Evolutionary conservation across 2,329 filamentous ascomycete genomes (phyloP).

Genomic region (Fusarium virguliforme): DNA sequence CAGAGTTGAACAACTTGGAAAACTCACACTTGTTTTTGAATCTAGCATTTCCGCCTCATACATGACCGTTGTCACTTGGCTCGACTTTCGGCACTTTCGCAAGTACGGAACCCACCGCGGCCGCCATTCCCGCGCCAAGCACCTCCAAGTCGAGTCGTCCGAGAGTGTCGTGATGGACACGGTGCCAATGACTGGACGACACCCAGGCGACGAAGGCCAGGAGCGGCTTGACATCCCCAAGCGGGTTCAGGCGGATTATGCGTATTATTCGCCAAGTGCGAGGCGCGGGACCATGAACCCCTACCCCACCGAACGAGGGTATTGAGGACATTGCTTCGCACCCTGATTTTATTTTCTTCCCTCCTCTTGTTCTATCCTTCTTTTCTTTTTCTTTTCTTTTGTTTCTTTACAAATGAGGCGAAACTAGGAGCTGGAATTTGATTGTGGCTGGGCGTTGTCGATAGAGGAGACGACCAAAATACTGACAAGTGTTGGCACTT

Average conservation of each 20-base stretch:
- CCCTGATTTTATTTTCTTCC: too few species aligned
- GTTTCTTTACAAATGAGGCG: too few species aligned
- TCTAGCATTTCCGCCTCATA: background rate
- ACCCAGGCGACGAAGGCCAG: background rate
- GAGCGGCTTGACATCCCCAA: constrained; percentile 1
- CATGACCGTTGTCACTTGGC: constrained; percentile 13
- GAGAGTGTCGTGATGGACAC: constrained; percentile 6
- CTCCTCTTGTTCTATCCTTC: too few species aligned
- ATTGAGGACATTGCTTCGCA: too few species aligned
- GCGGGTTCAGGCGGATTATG: background rate
- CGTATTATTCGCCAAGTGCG: constrained; percentile 2
- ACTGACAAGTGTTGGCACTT: too few species aligned
- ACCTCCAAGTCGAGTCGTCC: background rate
- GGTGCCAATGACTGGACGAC: background rate
- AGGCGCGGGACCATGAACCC: background rate
- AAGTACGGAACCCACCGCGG: constrained; percentile 7
- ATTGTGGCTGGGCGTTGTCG: too few species aligned
- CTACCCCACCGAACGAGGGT: too few species aligned
- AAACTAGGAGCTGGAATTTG: too few species aligned
- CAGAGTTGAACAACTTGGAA: background rate
- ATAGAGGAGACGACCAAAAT: too few species aligned
- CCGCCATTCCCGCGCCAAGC: background rate
- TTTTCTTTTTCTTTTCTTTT: too few species aligned
- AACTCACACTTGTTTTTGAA: background rate
- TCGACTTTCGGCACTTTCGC: constrained; percentile 6